Evolutionary conservation across 1,139 yeast species (phyloP), one percentile per base, ranked within the genome.

Genomic region (Taiozyma sp.): DNA sequence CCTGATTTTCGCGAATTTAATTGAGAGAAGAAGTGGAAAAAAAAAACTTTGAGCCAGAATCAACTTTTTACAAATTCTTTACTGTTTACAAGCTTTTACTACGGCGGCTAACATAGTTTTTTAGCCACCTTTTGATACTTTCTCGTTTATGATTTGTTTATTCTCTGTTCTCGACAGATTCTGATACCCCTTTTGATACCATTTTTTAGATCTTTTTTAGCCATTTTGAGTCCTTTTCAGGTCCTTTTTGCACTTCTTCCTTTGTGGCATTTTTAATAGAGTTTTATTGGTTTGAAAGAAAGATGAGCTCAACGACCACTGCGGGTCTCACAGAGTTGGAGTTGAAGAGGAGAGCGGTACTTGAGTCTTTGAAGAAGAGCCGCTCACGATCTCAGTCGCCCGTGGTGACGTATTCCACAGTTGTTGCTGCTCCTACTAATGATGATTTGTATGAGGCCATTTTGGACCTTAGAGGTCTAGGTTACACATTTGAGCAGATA

Each of bases 291-390:
- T 38, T 9, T 9, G 10, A 19, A 40, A 40, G 8, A 13, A 43
- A 22, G 7, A 28, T 43, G 32, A 28, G 24, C 8, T 43, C 44
- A 16, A 43, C 30, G 4, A 27, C 19, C 28, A 32, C 39, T 16
- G 41, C 19, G 28, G 22, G 39, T 13, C 36, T 27, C 9, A 22
- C 53, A 5, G 62, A 59, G 27, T 29, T 62, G 13, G 60, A 58
- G 47, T 51, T 55, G 29, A 59, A 57, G 53, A 51, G 62, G 23
- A 56, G 45, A 41, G 64, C 64, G 2, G 61, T 61, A 27, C 50
- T 62, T 9, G 59, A 53, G 1, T 62, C 65, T 0, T 50, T 62
- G 53, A 57, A 52, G 52, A 54, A 48, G 27, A 48, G 52, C 34
- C 43, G 50, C 9, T 44, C 53, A 16, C 30, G 41, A 1, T 38